Evolutionary conservation across 768 basidiomycete species (phyloP), one percentile per base, ranked within the genome.

Genomic region (Mycena vitilis): DNA sequence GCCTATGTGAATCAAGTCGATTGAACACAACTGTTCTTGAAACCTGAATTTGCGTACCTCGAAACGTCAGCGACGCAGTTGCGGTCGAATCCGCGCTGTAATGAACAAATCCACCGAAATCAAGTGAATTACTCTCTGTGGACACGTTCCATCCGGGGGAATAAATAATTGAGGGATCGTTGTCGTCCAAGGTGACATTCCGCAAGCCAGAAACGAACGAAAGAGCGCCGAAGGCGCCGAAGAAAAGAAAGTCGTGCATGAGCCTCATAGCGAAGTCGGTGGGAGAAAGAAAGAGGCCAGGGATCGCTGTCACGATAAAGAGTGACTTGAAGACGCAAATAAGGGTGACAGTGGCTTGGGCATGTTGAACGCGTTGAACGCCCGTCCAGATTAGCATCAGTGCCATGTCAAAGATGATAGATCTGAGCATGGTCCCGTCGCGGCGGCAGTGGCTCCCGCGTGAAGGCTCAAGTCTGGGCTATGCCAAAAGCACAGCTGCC

Each of bases 161-260:
- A 37, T 70, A 70, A 5, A 53, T 12, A 15, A 70, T 66, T 11
- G 60, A 45, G 23, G 53, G 30, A 34, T 70, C 65, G 34, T 37
- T 66, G 23, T 70, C 69, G 37, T 70, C 69, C 60, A 66, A 40
- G 20, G 69, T 70, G 15, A 70, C 57, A 59, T 70, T 70, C 15
- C 54, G 66, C 60, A 56, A 23, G 25, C 54, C 60, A 57, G 66
- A 67, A 62, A 67, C 66, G 25, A 67, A 67, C 49, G 60, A 61
- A 56, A 56, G 66, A 22, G 16, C 30, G 66, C 54, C 47, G n/a
- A 62, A 51, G 5, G 48, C 38, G n/a, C 64, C 56, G 30, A 36
- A 18, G 42, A 62, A 16, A 23, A 61, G 53, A 56, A 61, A 57
- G 60, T 61, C 56, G 9, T 57, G 48, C 23, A 25, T 54, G 34